phyloP scores from a whole-genome alignment of 192 early-diverging fungal genomes.

The Entomortierella lignicola region DNA sequence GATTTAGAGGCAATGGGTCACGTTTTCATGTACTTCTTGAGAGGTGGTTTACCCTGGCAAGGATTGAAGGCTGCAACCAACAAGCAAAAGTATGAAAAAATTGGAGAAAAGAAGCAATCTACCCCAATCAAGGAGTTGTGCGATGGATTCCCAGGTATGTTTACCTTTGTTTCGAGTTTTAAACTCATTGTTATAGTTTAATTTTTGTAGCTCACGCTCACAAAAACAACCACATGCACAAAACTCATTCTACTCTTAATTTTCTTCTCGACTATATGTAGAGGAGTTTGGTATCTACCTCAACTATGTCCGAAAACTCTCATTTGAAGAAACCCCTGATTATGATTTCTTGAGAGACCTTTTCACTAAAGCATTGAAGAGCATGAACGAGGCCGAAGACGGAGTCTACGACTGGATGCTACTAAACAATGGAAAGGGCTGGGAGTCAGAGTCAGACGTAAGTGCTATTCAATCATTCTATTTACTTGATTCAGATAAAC shows the following conservation, averaged over 20 bases:
- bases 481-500: background rate
- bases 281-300: conserved; percentile 94
- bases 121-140: conserved; percentile 91
- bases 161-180: background rate
- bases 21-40: conserved; percentile 98
- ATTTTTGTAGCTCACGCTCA: too few species aligned
- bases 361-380: conserved; percentile 81
- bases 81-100: conserved; percentile 99
- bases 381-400: conserved; percentile 84
- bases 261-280: conserved; percentile 5
- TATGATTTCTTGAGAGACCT: conserved; percentile 92
- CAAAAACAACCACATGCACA: too few species aligned
- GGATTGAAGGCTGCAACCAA: conserved; percentile 97
- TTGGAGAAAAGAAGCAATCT: conserved; percentile 97
- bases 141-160: conserved; percentile 84
- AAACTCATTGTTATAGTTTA: too few species aligned
- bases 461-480: conserved; percentile 8
- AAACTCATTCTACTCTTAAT: background rate
- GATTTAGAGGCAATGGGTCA: conserved; percentile 98
- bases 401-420: conserved; percentile 96
- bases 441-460: conserved; percentile 55
- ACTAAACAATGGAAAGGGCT: conserved; percentile 67
- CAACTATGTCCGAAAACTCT: conserved; percentile 89
- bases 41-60: conserved; percentile 96
- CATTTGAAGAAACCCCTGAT: conserved; percentile 97